A percentile compares a stretch with the other conserved stretches of the same genome.
phyloP scores from a whole-genome alignment of 306 rosid genomes.

The Trifolium fragiferum region DNA sequence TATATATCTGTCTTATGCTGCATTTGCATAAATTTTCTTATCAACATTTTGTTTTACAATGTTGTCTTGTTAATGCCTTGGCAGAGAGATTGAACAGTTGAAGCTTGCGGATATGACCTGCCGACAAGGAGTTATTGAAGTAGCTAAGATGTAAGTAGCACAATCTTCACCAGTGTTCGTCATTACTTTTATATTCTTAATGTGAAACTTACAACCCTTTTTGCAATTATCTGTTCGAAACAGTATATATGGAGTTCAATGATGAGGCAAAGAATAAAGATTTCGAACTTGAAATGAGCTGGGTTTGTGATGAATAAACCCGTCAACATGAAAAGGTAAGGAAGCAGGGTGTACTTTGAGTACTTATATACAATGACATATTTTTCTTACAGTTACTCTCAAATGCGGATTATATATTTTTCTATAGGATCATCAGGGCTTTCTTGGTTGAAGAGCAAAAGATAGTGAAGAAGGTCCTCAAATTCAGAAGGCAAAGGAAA shows the following conservation, averaged over 20 bases:
- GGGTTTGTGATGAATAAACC: conserved; percentile 97
- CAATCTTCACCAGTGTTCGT: conserved; percentile 13
- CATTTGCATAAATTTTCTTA: conserved; percentile 6
- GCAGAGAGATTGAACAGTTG: conserved; percentile 91
- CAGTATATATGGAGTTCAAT: conserved; percentile 95
- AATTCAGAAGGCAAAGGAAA: no score
- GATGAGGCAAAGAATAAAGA: conserved; percentile 98
- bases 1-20: background rate
- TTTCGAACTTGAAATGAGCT: conserved; percentile 93
- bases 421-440: no score
- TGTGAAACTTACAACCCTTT: background rate
- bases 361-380: background rate
- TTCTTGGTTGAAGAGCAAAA: no score
- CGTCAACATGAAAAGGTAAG: conserved; percentile 90
- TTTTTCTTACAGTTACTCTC: conserved; percentile 2
- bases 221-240: conserved; percentile 3
- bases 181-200: conserved; percentile 14
- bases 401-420: background rate
- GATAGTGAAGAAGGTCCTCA: no score
- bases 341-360: conserved; percentile 10
- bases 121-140: conserved; percentile 94
- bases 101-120: conserved; percentile 93
- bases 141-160: conserved; percentile 91
- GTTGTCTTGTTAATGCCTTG: conserved; percentile 31
- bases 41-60: background rate